Conservation (phyloP, 495 filamentous ascomycete species). For the Hyaloscypha hepaticicola region DNA sequence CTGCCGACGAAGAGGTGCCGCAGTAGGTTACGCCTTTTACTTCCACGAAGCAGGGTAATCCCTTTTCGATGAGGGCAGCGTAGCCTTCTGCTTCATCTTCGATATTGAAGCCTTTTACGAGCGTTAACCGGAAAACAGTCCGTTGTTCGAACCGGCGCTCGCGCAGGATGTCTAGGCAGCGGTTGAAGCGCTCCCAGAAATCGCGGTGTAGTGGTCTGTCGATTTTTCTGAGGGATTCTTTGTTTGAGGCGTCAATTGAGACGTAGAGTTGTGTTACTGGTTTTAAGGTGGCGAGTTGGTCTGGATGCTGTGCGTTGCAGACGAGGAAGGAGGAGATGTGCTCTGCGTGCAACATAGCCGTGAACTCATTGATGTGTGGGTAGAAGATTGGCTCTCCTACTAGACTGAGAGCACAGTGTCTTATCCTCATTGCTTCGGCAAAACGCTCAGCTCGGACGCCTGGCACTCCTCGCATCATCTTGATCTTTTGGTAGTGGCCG, state of each 20-base stretch:
- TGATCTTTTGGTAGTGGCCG: slow-evolving; percentile 94
- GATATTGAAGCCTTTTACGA: slow-evolving; percentile 96
- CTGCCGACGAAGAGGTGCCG: slow-evolving; percentile 76
- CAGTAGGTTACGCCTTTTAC: slow-evolving; percentile 97
- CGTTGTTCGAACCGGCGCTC: slow-evolving; percentile 78
- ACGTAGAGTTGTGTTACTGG: slow-evolving; percentile 95
- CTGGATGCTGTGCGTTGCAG: slow-evolving; percentile 97
- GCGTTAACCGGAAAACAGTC: slow-evolving; percentile 91
- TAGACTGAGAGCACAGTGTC: slow-evolving; percentile 85
- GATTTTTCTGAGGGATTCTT: slow-evolving; percentile 80
- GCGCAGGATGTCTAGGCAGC: slow-evolving; percentile 85
- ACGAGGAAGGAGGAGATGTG: slow-evolving; percentile 93
- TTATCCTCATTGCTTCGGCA: slow-evolving; percentile 86
- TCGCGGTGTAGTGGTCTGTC: slow-evolving; percentile 92
- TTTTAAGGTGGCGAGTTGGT: slow-evolving; percentile 75
- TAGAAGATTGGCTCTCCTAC: slow-evolving; percentile 98
- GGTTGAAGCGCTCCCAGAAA: slow-evolving; percentile 93
- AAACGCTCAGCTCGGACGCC: slow-evolving; percentile 91
- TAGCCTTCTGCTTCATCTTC: slow-evolving; percentile 91
- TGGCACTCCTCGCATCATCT: slow-evolving; percentile 90
- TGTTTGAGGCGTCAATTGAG: slow-evolving; percentile 89
- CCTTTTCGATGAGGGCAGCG: slow-evolving; percentile 80
- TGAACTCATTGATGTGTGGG: slow-evolving; percentile 90
- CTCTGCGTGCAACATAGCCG: slow-evolving; percentile 75
- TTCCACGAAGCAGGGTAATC: slow-evolving; percentile 86